Evolutionary conservation across 495 filamentous ascomycete genomes (phyloP).

Genomic region (Aspergillus haitiensis): DNA sequence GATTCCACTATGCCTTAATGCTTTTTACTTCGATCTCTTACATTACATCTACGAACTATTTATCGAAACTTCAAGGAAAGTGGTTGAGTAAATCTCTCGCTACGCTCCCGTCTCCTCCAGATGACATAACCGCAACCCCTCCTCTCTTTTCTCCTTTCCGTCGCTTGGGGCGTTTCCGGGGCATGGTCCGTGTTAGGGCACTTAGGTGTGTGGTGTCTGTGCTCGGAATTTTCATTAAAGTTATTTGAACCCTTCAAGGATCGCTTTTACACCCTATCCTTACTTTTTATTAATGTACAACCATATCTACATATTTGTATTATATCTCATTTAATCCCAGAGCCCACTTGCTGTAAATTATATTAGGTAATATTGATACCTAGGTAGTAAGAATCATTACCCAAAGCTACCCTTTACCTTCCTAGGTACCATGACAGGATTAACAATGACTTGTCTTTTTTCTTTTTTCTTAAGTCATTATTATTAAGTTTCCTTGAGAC

Average conservation of each 20-base stretch:
- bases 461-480: too few relatives aligned
- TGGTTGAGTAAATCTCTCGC: neutral
- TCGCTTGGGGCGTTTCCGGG: conserved; percentile 10
- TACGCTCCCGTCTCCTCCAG: neutral
- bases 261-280: too few relatives aligned
- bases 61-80: too few relatives aligned
- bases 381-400: too few relatives aligned
- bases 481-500: too few relatives aligned
- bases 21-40: neutral
- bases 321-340: neutral
- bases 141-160: neutral
- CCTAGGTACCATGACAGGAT: too few relatives aligned
- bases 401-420: too few relatives aligned
- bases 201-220: neutral
- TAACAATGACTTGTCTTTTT: too few relatives aligned
- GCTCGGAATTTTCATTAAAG: neutral
- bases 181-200: conserved; percentile 4
- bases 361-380: too few relatives aligned
- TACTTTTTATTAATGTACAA: too few relatives aligned
- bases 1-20: too few relatives aligned
- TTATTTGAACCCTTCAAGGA: neutral
- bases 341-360: too few relatives aligned
- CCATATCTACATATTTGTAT: neutral
- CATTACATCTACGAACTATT: neutral
- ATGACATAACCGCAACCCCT: conserved; percentile 8